Evolutionary conservation across 257 asterid species (phyloP).

Genomic region (Euphrasia confusa): DNA sequence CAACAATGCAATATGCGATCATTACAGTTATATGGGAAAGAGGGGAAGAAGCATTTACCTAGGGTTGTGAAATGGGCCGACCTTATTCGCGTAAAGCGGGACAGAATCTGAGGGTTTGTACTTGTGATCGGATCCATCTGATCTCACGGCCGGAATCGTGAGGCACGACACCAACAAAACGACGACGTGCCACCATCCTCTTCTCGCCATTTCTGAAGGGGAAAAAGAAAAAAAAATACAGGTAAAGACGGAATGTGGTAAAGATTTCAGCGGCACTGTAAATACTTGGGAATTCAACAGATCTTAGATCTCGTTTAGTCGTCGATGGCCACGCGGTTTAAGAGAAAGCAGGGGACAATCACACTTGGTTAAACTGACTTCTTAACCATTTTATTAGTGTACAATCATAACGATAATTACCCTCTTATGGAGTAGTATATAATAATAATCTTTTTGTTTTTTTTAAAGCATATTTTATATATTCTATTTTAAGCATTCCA

Average conservation of each 20-base stretch:
- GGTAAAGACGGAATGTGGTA: neutral
- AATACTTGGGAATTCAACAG: too few species aligned
- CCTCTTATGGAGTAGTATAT: too few species aligned
- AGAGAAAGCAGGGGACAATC: too few species aligned
- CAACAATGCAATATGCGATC: neutral
- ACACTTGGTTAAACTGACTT: too few species aligned
- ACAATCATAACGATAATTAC: too few species aligned
- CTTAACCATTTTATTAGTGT: too few species aligned
- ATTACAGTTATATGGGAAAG: neutral
- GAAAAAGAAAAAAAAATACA: neutral
- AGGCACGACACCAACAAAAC: slow-evolving; percentile 12
- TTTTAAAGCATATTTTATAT: too few species aligned
- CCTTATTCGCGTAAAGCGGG: slow-evolving; percentile 65
- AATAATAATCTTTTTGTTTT: too few species aligned
- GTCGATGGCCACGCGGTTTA: too few species aligned
- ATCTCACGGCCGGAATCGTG: slow-evolving; percentile 31
- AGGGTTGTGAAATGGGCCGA: slow-evolving; percentile 78
- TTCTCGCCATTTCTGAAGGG: neutral
- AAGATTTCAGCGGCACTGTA: too few species aligned
- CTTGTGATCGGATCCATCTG: slow-evolving; percentile 64
- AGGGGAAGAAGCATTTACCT: slow-evolving; percentile 32
- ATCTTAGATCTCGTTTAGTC: too few species aligned
- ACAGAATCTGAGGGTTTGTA: slow-evolving; percentile 55
- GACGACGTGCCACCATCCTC: neutral
- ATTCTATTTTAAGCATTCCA: too few species aligned